Percentiles rank a stretch among this genome's conserved stretches.
These are phyloP conservation scores for Cinnamomum micranthum DNA, from an alignment of 164 flowering plant species.

Conservation along the genomic window DNA sequence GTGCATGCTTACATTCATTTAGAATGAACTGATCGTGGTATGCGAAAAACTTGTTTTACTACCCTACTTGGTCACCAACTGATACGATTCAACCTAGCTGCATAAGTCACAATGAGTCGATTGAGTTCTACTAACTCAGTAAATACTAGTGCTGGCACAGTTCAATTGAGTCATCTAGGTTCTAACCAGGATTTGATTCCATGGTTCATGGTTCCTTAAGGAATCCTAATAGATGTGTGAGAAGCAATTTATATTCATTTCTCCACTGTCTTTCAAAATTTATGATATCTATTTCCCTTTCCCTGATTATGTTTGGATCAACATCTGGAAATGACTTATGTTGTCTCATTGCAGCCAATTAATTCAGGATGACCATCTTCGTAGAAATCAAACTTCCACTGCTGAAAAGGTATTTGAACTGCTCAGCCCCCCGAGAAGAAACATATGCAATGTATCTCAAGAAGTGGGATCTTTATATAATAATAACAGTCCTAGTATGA, in stretches of 20 bases:
- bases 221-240: too few relatives aligned
- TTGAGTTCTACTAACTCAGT: not conserved
- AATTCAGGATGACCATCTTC: constrained; percentile 34
- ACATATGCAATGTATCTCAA: not conserved
- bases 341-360: constrained; percentile 45
- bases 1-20: not conserved
- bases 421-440: constrained; percentile 22
- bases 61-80: not conserved
- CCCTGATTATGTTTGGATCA: not conserved
- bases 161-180: not conserved
- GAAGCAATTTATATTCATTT: not conserved
- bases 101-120: not conserved
- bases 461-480: constrained; percentile 12
- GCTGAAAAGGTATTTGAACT: constrained; percentile 52
- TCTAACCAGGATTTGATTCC: not conserved
- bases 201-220: too few relatives aligned
- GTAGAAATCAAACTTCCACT: constrained; percentile 49
- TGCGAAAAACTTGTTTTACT: not conserved
- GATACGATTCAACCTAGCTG: not conserved
- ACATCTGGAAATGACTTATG: not conserved
- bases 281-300: not conserved
- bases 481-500: constrained; percentile 44
- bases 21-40: not conserved
- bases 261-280: not conserved
- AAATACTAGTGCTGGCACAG: not conserved